A percentile compares a stretch with the other conserved stretches of the same genome.
Evolutionary conservation across 371 early-diverging fungal genomes (phyloP).

Genomic region (Saksenaea vasiformis): DNA sequence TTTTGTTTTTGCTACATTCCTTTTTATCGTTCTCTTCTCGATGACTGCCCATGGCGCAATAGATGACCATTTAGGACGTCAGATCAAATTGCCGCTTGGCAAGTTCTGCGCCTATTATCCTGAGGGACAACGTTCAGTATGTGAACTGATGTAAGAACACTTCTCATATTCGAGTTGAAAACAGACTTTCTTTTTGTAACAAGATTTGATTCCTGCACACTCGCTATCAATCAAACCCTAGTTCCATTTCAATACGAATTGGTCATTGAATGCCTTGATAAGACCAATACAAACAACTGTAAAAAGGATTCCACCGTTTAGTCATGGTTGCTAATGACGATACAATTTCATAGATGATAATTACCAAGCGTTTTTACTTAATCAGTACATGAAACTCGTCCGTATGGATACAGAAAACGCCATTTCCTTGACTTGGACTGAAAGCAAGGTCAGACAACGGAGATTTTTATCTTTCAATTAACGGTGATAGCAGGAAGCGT

Average conservation of each 20-base stretch:
- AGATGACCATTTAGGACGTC: too few relatives aligned
- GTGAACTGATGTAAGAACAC: too few relatives aligned
- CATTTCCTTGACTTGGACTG: slow-evolving; percentile 10
- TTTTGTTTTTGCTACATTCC: too few relatives aligned
- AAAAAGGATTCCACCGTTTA: slow-evolving; percentile 33
- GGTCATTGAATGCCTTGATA: slow-evolving; percentile 53
- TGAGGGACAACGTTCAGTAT: too few relatives aligned
- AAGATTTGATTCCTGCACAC: slow-evolving; percentile 29
- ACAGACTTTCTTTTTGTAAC: too few relatives aligned
- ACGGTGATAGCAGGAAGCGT: slow-evolving; percentile 16
- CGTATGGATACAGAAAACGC: slow-evolving; percentile 24
- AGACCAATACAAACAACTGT: slow-evolving; percentile 78
- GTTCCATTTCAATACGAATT: slow-evolving; percentile 62
- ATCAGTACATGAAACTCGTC: slow-evolving; percentile 50
- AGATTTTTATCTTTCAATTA: not conserved
- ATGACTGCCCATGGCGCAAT: too few relatives aligned
- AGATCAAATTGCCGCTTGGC: too few relatives aligned
- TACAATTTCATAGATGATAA: slow-evolving; percentile 39
- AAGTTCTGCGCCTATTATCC: too few relatives aligned
- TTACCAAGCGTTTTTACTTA: slow-evolving; percentile 60
- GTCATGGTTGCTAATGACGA: not conserved
- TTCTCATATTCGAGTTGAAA: too few relatives aligned
- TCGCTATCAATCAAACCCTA: slow-evolving; percentile 60
- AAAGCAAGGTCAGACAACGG: not conserved
- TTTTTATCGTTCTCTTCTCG: too few relatives aligned